Evolutionary conservation across 2,329 filamentous ascomycete genomes (phyloP).

Genomic region (Ophiostoma ips): DNA sequence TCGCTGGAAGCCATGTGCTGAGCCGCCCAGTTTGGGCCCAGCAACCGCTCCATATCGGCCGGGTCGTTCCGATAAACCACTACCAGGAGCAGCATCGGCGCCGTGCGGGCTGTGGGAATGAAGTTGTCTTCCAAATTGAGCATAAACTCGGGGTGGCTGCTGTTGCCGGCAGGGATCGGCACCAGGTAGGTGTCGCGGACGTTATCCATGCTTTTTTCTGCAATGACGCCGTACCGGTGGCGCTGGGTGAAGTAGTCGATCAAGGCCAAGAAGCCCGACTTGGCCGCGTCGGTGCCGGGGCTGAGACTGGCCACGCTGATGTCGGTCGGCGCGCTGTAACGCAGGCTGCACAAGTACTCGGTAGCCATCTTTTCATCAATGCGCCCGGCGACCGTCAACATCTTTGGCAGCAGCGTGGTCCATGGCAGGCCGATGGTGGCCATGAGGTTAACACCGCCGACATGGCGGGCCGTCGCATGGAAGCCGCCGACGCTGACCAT

Average conservation of each 20-base stretch:
- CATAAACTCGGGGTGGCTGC: conserved; percentile 69
- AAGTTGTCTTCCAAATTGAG: conserved; percentile 75
- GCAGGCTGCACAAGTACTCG: conserved; percentile 78
- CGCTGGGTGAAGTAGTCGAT: conserved; percentile 77
- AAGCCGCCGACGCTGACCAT: conserved; percentile 73
- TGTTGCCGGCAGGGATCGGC: conserved; percentile 60
- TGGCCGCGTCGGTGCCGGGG: conserved; percentile 46
- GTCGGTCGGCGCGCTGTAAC: conserved; percentile 70
- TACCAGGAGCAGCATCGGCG: conserved; percentile 68
- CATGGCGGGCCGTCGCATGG: conserved; percentile 61
- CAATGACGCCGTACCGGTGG: conserved; percentile 75
- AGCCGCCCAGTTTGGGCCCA: conserved; percentile 20
- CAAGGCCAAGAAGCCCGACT: conserved; percentile 56
- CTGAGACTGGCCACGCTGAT: conserved; percentile 66
- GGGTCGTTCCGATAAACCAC: conserved; percentile 64
- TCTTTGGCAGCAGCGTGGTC: conserved; percentile 59
- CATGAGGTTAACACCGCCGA: conserved; percentile 70
- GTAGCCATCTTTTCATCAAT: conserved; percentile 74
- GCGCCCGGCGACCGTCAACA: conserved; percentile 59
- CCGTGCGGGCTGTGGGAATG: conserved; percentile 55
- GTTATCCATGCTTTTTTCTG: conserved; percentile 57
- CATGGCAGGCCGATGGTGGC: conserved; percentile 43
- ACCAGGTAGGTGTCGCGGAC: conserved; percentile 88
- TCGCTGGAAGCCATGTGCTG: conserved; percentile 13
- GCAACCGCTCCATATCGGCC: conserved; percentile 22